These are phyloP conservation scores for Termitomyces eurrhizus DNA, from an alignment of 768 basidiomycete genomes.

Conservation along the genomic window DNA sequence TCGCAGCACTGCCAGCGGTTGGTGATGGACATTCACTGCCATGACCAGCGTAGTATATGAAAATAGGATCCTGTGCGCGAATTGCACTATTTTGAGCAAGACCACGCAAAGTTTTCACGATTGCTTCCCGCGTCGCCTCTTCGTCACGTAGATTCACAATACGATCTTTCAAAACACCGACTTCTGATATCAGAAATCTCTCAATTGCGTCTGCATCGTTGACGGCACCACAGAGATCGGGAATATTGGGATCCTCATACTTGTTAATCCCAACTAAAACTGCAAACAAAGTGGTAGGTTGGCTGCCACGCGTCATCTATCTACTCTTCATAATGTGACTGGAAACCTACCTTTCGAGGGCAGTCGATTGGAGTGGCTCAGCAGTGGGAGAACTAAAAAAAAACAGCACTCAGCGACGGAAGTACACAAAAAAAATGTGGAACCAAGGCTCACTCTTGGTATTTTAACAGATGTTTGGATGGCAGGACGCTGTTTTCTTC, in stretches of 20 bases:
- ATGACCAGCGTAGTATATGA: slow-evolving; percentile 14
- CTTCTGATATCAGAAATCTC: neutral
- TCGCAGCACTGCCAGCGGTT: neutral
- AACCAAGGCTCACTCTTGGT: neutral
- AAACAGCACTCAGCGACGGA: neutral
- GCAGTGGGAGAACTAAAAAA: neutral
- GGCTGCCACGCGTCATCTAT: neutral
- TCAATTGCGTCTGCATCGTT: slow-evolving; percentile 8
- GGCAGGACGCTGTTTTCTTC: neutral
- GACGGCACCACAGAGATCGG: neutral
- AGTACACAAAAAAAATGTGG: neutral
- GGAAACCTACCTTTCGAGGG: neutral
- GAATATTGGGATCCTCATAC: neutral
- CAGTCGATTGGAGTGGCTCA: neutral
- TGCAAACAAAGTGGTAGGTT: neutral
- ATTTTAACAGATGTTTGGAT: neutral
- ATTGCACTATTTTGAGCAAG: slow-evolving; percentile 1
- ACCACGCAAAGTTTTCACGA: neutral
- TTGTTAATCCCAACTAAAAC: neutral
- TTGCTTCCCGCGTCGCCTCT: slow-evolving; percentile 2
- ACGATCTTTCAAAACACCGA: neutral
- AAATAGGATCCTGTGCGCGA: slow-evolving; percentile 3
- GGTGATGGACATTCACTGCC: neutral
- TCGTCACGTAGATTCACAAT: slow-evolving; percentile 2
- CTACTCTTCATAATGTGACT: neutral